Conservation (phyloP, 2,329 filamentous ascomycete genomes). For the Phoma sp. region DNA sequence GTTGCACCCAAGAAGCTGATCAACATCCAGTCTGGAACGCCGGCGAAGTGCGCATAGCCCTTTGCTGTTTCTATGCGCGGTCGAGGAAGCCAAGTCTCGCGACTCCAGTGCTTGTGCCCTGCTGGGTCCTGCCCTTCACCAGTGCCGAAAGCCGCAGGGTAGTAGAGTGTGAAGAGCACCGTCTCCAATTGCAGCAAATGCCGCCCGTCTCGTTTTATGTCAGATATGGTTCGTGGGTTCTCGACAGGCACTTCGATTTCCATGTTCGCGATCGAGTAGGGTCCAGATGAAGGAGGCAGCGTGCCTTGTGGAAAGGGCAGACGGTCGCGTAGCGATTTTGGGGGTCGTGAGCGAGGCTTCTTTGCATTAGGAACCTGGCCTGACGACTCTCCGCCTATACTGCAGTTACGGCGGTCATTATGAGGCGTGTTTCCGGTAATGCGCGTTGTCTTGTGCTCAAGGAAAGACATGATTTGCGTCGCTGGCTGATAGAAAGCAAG, state of each 20-base stretch:
- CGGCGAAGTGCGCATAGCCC: conserved; percentile 68
- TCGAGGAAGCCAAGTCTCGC: conserved; percentile 68
- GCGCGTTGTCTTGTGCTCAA: conserved; percentile 37
- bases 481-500: too few species aligned
- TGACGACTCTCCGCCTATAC: conserved; percentile 24
- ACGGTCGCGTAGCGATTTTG: conserved; percentile 56
- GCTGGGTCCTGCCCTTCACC: conserved; percentile 48
- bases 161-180: conserved; percentile 70
- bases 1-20: conserved; percentile 63
- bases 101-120: conserved; percentile 54
- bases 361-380: conserved; percentile 51
- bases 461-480: conserved; percentile 30
- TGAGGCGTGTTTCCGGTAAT: conserved; percentile 33
- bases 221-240: conserved; percentile 56
- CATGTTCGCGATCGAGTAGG: conserved; percentile 58
- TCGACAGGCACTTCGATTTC: conserved; percentile 61
- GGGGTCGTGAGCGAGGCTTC: conserved; percentile 57
- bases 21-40: conserved; percentile 54
- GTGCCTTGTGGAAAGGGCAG: conserved; percentile 52
- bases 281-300: conserved; percentile 59
- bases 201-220: conserved; percentile 57
- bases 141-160: conserved; percentile 61
- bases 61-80: conserved; percentile 63
- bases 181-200: conserved; percentile 63
- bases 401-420: conserved; percentile 27